Evolutionary conservation across 495 filamentous ascomycete species (phyloP).

Genomic region (Hypoxylon perforatum): DNA sequence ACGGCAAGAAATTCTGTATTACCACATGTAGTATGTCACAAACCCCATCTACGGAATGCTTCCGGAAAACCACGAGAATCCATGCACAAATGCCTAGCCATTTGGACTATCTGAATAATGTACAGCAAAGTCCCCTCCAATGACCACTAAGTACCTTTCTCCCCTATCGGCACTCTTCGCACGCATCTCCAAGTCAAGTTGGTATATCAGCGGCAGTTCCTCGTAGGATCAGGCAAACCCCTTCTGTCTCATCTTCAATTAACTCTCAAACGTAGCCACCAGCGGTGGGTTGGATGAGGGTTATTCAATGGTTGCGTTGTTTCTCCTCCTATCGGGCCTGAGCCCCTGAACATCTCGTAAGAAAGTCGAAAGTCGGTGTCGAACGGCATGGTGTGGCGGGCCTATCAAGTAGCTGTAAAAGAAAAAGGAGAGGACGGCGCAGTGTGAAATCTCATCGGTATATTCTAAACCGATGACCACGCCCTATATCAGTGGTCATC

Average conservation of each 20-base stretch:
- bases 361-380: slow-evolving; percentile 37
- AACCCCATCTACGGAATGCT: slow-evolving; percentile 4
- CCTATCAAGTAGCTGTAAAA: slow-evolving; percentile 40
- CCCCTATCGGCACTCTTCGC: slow-evolving; percentile 38
- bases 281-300: slow-evolving; percentile 18
- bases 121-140: slow-evolving; percentile 47
- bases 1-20: neutral
- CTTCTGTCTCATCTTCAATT: slow-evolving; percentile 34
- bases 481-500: slow-evolving; percentile 42
- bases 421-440: slow-evolving; percentile 62
- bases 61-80: slow-evolving; percentile 23
- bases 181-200: slow-evolving; percentile 30
- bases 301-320: slow-evolving; percentile 17
- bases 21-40: slow-evolving; percentile 1
- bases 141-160: slow-evolving; percentile 40
- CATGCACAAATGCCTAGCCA: slow-evolving; percentile 37
- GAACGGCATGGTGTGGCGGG: slow-evolving; percentile 34
- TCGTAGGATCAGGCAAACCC: slow-evolving; percentile 10
- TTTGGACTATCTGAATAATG: slow-evolving; percentile 51
- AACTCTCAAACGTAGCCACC: slow-evolving; percentile 41
- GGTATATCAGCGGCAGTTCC: slow-evolving; percentile 28
- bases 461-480: slow-evolving; percentile 43
- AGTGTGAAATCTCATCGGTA: slow-evolving; percentile 38
- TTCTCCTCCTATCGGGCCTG: slow-evolving; percentile 26
- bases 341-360: slow-evolving; percentile 42